Evolutionary conservation across 768 basidiomycete genomes (phyloP).

Genomic region (Lactarius trivialis): DNA sequence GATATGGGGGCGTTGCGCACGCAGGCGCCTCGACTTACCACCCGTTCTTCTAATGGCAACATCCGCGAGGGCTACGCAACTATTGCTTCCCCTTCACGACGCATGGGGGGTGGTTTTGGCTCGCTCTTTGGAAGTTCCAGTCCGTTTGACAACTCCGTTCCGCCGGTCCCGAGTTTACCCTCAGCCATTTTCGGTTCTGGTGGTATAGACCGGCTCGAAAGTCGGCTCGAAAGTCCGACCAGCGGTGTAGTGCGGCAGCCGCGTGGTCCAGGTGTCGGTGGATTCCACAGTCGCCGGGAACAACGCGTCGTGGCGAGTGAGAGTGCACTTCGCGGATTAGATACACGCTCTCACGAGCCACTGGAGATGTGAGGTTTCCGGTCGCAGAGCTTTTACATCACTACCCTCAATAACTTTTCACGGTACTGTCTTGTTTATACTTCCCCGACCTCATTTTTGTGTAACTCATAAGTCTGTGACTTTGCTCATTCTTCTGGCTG

Average conservation of each 20-base stretch:
- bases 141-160: conserved; percentile 42
- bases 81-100: conserved; percentile 75
- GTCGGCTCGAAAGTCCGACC: conserved; percentile 33
- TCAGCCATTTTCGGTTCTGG: conserved; percentile 38
- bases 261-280: conserved; percentile 70
- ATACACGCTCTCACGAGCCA: conserved; percentile 81
- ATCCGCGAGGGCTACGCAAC: conserved; percentile 83
- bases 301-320: conserved; percentile 38
- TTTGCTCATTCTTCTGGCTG: conserved; percentile 17
- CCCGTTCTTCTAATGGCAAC: conserved; percentile 82
- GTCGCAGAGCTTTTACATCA: conserved; percentile 2
- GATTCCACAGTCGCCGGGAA: conserved; percentile 57
- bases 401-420: conserved; percentile 14
- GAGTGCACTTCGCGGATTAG: conserved; percentile 56
- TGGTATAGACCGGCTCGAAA: too few species aligned
- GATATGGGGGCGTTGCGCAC: conserved; percentile 87
- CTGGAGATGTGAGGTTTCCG: conserved; percentile 41
- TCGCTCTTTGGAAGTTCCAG: conserved; percentile 52
- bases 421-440: conserved; percentile 14
- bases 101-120: conserved; percentile 63
- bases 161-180: conserved; percentile 80
- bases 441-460: conserved; percentile 15
- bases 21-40: conserved; percentile 69
- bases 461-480: conserved; percentile 21
- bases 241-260: conserved; percentile 74